A percentile compares a stretch with the other conserved stretches of the same genome.
Conservation (phyloP, 345 rosid genomes). For the Eucalyptus virginea region DNA sequence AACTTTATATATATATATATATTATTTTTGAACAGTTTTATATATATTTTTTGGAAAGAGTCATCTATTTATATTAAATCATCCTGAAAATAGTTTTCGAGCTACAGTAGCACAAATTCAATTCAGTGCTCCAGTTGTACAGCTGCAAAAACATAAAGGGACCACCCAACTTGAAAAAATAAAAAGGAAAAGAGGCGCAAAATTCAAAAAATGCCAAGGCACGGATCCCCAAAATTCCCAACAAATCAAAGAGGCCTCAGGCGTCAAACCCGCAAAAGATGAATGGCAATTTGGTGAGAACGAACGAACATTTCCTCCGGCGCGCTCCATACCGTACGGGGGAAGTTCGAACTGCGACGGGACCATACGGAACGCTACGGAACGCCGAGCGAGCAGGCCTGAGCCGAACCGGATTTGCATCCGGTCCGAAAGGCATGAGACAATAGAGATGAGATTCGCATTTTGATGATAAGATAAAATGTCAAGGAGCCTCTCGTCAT, state of each 20-base stretch:
- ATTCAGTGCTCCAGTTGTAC: not conserved
- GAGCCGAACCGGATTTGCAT: not conserved
- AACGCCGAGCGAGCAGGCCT: not conserved
- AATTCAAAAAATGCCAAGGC: not conserved
- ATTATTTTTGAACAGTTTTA: too few species aligned
- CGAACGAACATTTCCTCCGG: not conserved
- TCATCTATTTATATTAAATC: not conserved
- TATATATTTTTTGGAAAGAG: not conserved
- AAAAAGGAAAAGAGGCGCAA: not conserved
- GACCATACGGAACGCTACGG: not conserved
- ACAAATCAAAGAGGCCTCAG: not conserved
- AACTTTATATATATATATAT: too few species aligned
- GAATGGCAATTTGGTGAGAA: not conserved
- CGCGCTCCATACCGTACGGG: not conserved
- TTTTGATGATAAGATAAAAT: too few species aligned
- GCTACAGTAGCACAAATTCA: not conserved
- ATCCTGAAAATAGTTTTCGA: not conserved
- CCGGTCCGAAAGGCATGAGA: not conserved
- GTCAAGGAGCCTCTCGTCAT: too few species aligned
- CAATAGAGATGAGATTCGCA: not conserved
- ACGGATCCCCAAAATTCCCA: not conserved
- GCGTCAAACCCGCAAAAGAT: not conserved
- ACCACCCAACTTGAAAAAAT: not conserved
- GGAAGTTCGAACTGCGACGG: not conserved
- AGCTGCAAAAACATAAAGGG: not conserved